Base-by-base conservation (phyloP, 495 filamentous ascomycete species). In the Barbatosphaeria neglecta region DNA sequence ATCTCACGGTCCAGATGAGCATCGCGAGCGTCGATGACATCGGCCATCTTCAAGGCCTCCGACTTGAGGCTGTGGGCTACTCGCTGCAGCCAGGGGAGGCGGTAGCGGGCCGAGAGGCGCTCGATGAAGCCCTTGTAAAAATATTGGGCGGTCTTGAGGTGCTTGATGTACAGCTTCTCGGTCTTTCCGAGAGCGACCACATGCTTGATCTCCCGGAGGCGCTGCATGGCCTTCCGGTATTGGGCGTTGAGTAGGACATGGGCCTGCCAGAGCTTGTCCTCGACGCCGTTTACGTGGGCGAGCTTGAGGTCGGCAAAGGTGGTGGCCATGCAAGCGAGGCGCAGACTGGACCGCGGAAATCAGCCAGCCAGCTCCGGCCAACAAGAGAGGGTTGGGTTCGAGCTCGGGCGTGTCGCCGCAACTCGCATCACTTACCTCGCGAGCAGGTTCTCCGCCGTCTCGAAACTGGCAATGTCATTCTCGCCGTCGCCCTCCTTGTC, bases 51-150 rank as follows among this genome's bases (percentile, higher is more conserved):
- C 47, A 57, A 66, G 31, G 67, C 60, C 44, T 67, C 62, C n/a
- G 84, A 68, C 46, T 80, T 79, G 53, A 89, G 78, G 41, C 79
- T 74, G 50, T 75, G 69, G 41, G 84, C 82, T 48, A 89, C 75
- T 45, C 78, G 76, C 41, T 79, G 76, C 48, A 98, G 67, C 61
- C 89, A 83, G 25, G 72, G 67, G 49, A 93, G 79, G 20, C 83
- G 78, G 45, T 76, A 94, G 48, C 81, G 77, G 10, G 77, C 81
- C 41, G 82, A 81, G 28, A 96, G 62, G 43, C 81, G 75, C 64
- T 90, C 82, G 46, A 98, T 81, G 51, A 85, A 90, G 40, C 79
- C 80, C 43, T 81, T 76, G 66, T 97, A 98, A 62, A 94, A 96
- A 41, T 78, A 77, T 55, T 90, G 83, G 46, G 84, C 82, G 4